Evolutionary conservation across 331 rosid species (phyloP).

Genomic region (Pyrus hybrid): DNA sequence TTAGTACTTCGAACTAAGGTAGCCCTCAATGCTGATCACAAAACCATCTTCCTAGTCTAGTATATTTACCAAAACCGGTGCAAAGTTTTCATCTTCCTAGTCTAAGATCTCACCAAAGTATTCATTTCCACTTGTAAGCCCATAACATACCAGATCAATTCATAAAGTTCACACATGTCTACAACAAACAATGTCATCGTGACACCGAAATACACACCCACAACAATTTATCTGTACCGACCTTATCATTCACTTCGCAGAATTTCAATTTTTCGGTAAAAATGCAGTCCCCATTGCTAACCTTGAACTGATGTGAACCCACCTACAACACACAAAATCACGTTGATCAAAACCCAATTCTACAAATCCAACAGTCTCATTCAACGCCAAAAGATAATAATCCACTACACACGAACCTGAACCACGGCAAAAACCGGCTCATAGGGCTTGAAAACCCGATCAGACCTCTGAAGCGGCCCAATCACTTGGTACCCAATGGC

Average conservation of each 20-base stretch:
- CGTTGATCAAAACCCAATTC: neutral
- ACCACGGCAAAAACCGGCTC: constrained; percentile 72
- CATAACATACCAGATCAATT: too few relatives aligned
- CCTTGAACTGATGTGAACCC: constrained; percentile 93
- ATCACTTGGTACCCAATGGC: constrained; percentile 66
- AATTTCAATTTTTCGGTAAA: constrained; percentile 82
- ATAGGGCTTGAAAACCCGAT: constrained; percentile 56
- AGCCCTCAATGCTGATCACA: neutral
- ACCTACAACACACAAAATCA: constrained; percentile 26
- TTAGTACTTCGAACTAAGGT: neutral
- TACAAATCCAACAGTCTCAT: neutral
- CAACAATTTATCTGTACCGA: constrained; percentile 14
- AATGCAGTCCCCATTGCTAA: constrained; percentile 76
- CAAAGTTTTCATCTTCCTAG: too few relatives aligned
- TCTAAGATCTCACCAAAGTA: neutral
- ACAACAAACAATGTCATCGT: neutral
- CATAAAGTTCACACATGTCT: neutral
- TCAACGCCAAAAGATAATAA: neutral
- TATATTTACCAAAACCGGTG: neutral
- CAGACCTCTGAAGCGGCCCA: constrained; percentile 49
- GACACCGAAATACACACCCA: neutral
- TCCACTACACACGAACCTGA: constrained; percentile 40
- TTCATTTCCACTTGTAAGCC: neutral
- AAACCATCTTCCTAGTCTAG: neutral
- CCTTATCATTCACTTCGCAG: constrained; percentile 90